Conservation (phyloP, 2,329 filamentous ascomycete genomes). For the Talaromyces sp. region DNA sequence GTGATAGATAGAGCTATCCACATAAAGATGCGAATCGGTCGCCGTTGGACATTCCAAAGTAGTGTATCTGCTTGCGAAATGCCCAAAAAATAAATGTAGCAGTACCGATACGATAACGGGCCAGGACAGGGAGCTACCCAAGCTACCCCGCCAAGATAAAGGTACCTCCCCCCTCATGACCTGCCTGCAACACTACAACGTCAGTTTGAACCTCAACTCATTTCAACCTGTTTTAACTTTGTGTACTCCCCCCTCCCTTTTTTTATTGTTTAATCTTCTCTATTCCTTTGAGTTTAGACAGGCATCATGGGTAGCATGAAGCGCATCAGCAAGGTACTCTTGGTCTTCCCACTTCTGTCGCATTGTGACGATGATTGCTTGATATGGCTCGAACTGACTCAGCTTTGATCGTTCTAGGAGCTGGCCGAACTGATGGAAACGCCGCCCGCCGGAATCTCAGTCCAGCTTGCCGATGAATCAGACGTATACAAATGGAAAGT, state of each 20-base stretch:
- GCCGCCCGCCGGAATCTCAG: slow-evolving; percentile 56
- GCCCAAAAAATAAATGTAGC: neutral
- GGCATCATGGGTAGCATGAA: slow-evolving; percentile 43
- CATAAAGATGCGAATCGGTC: neutral
- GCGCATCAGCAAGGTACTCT: slow-evolving; percentile 43
- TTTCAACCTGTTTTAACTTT: neutral
- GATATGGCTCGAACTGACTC: neutral
- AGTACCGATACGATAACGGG: neutral
- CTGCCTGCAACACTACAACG: neutral
- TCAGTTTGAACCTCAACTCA: neutral
- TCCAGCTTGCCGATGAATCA: slow-evolving; percentile 58
- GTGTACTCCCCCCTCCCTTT: neutral
- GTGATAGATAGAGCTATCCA: neutral
- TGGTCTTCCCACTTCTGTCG: neutral
- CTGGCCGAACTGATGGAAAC: slow-evolving; percentile 55
- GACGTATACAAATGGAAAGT: slow-evolving; percentile 68
- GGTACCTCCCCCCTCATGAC: slow-evolving; percentile 4
- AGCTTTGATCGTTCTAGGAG: slow-evolving; percentile 46
- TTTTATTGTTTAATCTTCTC: neutral
- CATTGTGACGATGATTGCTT: neutral
- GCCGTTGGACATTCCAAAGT: neutral
- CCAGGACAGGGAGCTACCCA: neutral
- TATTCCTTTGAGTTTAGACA: neutral
- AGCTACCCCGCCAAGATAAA: slow-evolving; percentile 16
- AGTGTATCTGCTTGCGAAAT: neutral